These are phyloP conservation scores for Cladosporium colombiae DNA, from an alignment of 2,329 filamentous ascomycete species.

Conservation along the genomic window DNA sequence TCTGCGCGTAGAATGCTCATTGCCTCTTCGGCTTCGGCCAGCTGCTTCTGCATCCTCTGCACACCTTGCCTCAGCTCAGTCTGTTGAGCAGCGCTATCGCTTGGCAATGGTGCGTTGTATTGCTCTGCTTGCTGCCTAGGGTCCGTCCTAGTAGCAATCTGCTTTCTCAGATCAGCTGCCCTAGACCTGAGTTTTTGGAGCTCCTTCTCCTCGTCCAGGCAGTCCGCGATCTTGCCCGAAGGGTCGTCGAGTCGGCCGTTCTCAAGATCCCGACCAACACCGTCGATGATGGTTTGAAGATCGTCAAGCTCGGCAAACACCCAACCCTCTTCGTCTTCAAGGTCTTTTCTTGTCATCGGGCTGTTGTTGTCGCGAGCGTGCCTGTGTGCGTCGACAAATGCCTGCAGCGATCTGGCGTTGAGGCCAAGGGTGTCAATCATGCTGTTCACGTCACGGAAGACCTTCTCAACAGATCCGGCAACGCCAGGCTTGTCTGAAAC, in stretches of 20 bases:
- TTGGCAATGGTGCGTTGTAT: slow-evolving; percentile 72
- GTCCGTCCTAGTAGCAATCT: slow-evolving; percentile 70
- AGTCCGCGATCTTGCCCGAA: slow-evolving; percentile 66
- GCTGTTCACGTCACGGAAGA: slow-evolving; percentile 79
- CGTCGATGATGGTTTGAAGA: slow-evolving; percentile 51
- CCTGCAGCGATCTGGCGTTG: slow-evolving; percentile 68
- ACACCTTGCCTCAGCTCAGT: slow-evolving; percentile 78
- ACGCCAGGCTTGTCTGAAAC: slow-evolving; percentile 44
- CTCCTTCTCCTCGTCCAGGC: slow-evolving; percentile 67
- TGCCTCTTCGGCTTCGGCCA: slow-evolving; percentile 78
- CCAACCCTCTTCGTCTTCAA: slow-evolving; percentile 62
- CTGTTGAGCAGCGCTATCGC: slow-evolving; percentile 82
- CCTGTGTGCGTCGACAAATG: slow-evolving; percentile 67
- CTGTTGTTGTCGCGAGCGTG: slow-evolving; percentile 48
- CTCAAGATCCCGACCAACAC: slow-evolving; percentile 67
- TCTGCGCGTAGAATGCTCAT: slow-evolving; percentile 77
- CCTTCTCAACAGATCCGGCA: slow-evolving; percentile 51
- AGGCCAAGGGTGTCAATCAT: slow-evolving; percentile 94
- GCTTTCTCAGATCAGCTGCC: slow-evolving; percentile 74
- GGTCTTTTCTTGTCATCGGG: slow-evolving; percentile 54
- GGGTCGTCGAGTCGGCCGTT: slow-evolving; percentile 69
- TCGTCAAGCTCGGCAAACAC: slow-evolving; percentile 73
- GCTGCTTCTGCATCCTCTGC: slow-evolving; percentile 69
- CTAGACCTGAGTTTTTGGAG: slow-evolving; percentile 71
- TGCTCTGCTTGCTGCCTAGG: slow-evolving; percentile 65